Evolutionary conservation across 1,284 basidiomycete genomes (phyloP), one percentile per base, ranked within the genome.

Genomic region (Stereum hirsutum): DNA sequence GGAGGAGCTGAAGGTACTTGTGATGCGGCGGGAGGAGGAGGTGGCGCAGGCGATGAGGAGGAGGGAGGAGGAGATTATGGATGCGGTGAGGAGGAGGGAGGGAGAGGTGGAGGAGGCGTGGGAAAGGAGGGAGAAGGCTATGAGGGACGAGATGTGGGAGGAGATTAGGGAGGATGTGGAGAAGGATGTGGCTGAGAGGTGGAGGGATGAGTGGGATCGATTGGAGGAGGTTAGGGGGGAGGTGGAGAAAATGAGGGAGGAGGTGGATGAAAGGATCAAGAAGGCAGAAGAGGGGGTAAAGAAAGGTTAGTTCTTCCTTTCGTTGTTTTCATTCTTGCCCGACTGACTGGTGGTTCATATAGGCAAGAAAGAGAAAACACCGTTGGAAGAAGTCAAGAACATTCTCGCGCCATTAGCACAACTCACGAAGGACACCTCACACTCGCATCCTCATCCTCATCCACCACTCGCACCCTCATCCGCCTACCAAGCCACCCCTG

Each of bases 321-420:
- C 19, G 27, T 4, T 10, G 20, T 34, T 15, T 19, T 24, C n/a
- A 14, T 6, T 6, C 39, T 44, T 7, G 30, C 41, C 2, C 32
- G 27, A 25, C 12, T 27, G 15, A 8, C n/a, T n/a, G n/a, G n/a
- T n/a, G n/a, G n/a, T n/a, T 30, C 42, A 12, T 32, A 49, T 46
- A 66, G 69, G 60, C 19, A 66, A 66, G 4, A 72, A 68, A 54
- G 71, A 74, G 41, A 81, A 81, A 56, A 69, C 65, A 2, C 80
- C 81, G 5, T 60, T 85, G 5, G 82, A 86, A 53, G 82, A 86
- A 57, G 78, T 86, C 28, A 80, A 81, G 62, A 85, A 84, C 51
- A 60, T 82, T 15, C 65, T 81, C 6, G 70, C 70, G 10, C 76
- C 78, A 1, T 64, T 73, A 10, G 61, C 63, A 34, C 69, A 69